Conservation (phyloP, 108 stramenopile species). For the Skeletonema menzelii region DNA sequence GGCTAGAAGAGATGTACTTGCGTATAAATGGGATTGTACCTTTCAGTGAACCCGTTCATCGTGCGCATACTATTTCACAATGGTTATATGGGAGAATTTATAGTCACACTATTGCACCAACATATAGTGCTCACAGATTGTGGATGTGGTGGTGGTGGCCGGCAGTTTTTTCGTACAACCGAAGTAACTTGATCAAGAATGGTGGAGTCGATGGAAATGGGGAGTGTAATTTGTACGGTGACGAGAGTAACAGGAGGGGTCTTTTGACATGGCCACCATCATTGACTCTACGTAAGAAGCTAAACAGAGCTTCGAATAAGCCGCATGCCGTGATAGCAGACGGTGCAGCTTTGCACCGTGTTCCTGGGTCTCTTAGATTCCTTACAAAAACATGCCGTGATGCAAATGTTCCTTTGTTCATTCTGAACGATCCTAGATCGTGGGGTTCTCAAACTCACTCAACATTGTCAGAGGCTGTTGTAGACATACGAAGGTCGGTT, state of each 20-base stretch:
- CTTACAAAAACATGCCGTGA: slow-evolving; percentile 69
- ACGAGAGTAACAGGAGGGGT: neutral
- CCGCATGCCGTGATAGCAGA: slow-evolving; percentile 90
- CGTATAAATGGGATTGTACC: slow-evolving; percentile 64
- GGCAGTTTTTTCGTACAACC: slow-evolving; percentile 42
- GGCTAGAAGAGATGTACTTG: slow-evolving; percentile 82
- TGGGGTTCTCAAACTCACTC: slow-evolving; percentile 77
- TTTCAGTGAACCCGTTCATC: slow-evolving; percentile 64
- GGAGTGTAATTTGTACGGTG: slow-evolving; percentile 48
- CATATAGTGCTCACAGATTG: slow-evolving; percentile 29
- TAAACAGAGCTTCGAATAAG: slow-evolving; percentile 78
- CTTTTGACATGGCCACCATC: slow-evolving; percentile 1
- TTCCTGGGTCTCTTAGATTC: slow-evolving; percentile 74
- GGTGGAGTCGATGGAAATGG: slow-evolving; percentile 52
- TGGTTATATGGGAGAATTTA: slow-evolving; percentile 57
- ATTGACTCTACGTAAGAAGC: slow-evolving; percentile 1
- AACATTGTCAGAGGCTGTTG: slow-evolving; percentile 56
- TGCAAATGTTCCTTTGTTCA: slow-evolving; percentile 75
- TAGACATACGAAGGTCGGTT: slow-evolving; percentile 63
- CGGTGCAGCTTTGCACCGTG: slow-evolving; percentile 81
- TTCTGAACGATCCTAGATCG: slow-evolving; percentile 77
- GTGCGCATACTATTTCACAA: slow-evolving; percentile 45
- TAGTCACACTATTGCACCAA: slow-evolving; percentile 45
- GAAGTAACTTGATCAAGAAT: slow-evolving; percentile 7
- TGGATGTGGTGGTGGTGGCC: slow-evolving; percentile 59